Base-by-base conservation (phyloP, 2,329 filamentous ascomycete species). In the Trichoderma cornu-damae region DNA sequence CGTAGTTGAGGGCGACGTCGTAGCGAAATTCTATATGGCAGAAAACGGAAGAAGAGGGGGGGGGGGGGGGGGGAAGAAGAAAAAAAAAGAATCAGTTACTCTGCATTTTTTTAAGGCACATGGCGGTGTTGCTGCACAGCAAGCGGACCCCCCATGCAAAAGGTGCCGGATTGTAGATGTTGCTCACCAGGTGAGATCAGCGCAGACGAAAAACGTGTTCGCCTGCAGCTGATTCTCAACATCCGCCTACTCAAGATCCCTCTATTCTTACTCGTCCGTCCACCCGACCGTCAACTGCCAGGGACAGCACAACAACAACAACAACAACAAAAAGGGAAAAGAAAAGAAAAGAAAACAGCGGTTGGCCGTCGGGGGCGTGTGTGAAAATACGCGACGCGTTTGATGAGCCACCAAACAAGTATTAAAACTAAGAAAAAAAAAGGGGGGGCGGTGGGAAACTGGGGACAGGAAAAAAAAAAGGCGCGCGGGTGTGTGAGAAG, bases 161-260 rank as follows among this genome's bases (percentile, higher is more conserved):
- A 22, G 43, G 44, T 30, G 50, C 26, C 57, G 44, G 40, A 32
- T 49, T 48, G 38, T 53, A 38, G 30, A 57, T 38, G 46, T 40
- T 56, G 53, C 77, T 78, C 69, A 81, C 79, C 77, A 74, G 69
- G 68, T 66, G 78, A 81, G 81, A 83, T 79, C 81, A 84, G 80
- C 73, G 78, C 81, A 84, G 81, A 84, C 82, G 80, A 82, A 69
- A 65, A 63, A 69, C 61, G 65, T 69, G 71, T 54, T 82, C 81
- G 81, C 77, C 82, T 81, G 80, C 79, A 75, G 74, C 81, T 80
- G 79, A 78, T 71, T 76, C 79, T 82, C 79, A 61, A 61, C 65
- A 47, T 53, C 44, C 60, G 64, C 66, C 62, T 62, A 65, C 67
- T 63, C 64, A 60, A 58, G 63, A 51, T 61, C 60, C 59, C 55